Conservation (phyloP, 2,329 filamentous ascomycete genomes). For the Nemania sp. region DNA sequence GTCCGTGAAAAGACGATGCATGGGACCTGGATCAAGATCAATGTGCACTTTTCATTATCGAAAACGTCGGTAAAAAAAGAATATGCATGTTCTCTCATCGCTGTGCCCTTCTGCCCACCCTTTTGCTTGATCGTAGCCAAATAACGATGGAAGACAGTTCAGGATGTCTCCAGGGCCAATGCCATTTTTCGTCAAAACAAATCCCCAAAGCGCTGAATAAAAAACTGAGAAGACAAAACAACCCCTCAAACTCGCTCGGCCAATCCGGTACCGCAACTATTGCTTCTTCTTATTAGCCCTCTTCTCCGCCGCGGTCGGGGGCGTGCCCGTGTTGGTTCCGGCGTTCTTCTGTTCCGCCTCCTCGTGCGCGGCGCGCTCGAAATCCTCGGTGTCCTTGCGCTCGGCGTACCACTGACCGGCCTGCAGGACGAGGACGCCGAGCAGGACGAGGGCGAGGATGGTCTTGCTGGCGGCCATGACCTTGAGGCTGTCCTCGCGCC, state of each 20-base stretch:
- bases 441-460: constrained; percentile 87
- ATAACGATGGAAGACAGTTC: not conserved
- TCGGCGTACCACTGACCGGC: constrained; percentile 99
- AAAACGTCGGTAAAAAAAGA: not conserved
- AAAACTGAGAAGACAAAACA: not conserved
- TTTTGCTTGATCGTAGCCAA: not conserved
- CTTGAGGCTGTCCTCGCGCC: constrained; percentile 85
- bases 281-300: constrained; percentile 38
- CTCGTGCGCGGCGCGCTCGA: constrained; percentile 60
- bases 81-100: constrained; percentile 2
- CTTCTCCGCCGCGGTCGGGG: constrained; percentile 38
- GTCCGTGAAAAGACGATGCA: not conserved
- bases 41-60: constrained; percentile 12
- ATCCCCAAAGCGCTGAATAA: too few relatives aligned
- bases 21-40: constrained; percentile 9
- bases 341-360: constrained; percentile 38
- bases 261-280: constrained; percentile 11
- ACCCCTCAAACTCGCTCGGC: not conserved
- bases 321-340: constrained; percentile 9
- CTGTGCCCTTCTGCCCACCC: not conserved
- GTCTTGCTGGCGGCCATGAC: constrained; percentile 95
- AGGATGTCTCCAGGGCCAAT: not conserved
- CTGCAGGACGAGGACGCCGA: constrained; percentile 91
- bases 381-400: constrained; percentile 85
- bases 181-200: not conserved